Evolutionary conservation across 192 early-diverging fungal species (phyloP).

Genomic region (Backusella liffmaniae): DNA sequence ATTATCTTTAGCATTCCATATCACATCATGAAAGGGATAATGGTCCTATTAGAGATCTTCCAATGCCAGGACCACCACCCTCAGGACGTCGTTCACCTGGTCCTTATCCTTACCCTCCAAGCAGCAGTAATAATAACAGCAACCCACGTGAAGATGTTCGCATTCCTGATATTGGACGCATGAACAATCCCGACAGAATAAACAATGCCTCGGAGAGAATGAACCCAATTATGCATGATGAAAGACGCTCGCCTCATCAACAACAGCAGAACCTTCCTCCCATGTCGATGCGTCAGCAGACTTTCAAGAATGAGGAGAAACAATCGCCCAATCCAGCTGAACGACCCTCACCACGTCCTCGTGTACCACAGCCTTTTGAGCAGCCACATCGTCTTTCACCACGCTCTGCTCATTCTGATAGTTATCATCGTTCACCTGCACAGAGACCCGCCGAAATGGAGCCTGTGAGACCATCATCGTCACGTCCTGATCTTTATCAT

Average conservation of each 20-base stretch:
- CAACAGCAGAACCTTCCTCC: conserved; percentile 11
- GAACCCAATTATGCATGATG: conserved; percentile 31
- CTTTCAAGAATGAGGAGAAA: not conserved
- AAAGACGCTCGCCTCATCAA: conserved; percentile 7
- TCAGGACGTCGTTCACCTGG: conserved; percentile 20
- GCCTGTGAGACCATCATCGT: not conserved
- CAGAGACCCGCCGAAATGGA: not conserved
- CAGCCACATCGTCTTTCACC: not conserved
- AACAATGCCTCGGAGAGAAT: not conserved
- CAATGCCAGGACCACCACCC: not conserved
- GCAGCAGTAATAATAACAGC: no score
- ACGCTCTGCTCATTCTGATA: conserved; percentile 1
- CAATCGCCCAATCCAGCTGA: not conserved
- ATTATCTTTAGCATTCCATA: no score
- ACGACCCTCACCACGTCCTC: conserved; percentile 16
- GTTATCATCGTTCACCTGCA: conserved; percentile 5
- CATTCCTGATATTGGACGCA: conserved; percentile 36
- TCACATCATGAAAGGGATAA: conserved; percentile 22
- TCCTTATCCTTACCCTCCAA: conserved; percentile 15
- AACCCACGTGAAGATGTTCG: conserved; percentile 28
- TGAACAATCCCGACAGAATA: no score
- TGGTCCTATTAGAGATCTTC: conserved; percentile 13
- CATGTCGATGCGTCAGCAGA: conserved; percentile 7
- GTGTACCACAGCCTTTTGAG: not conserved
- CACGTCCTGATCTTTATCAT: not conserved